Base-by-base conservation (phyloP, 805 yeast genomes). In the Vanderwaltozyma tropicalis region DNA sequence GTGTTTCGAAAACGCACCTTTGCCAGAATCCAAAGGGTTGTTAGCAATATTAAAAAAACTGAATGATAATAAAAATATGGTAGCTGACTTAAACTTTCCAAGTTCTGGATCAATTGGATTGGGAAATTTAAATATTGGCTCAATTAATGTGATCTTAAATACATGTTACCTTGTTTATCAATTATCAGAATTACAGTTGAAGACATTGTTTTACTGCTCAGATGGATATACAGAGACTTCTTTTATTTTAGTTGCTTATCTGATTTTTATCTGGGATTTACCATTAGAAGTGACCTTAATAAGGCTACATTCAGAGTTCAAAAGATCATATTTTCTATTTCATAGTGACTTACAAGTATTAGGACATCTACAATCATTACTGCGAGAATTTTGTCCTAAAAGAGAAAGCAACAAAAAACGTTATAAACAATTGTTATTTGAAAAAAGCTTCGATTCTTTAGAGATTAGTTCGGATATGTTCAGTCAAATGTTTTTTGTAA, bases 201-300 rank as follows among this genome's bases (percentile, higher is more conserved):
- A 74, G 3, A 63, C 76, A 0, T 66, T 88, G 42, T 63, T 88
- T 9, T 80, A 76, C 53, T 86, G 95, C 52, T 73, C 83, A 2
- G 96, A 89, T 60, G 97, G 97, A 0, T 89, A 88, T 58, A 85
- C 96, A 0, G 96, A 87, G 53, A 80, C 88, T 36, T 76, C 95
- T 5, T 67, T 89, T n/a, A 59, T 88, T 28, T 72, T 76, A 0
- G 62, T 85, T 26, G 72, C 87, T 39, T 88, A 73, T 49, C 47
- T 81, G 40, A 80, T 89, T 41, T 89, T 80, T 59, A 57, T 83
- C 2, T 71, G 78, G 38, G 75, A 80, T 28, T 52, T 75, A 15
- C 46, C 72, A 0, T 58, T 84, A 11, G 77, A 80, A 20, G 78
- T 80, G 28, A 88, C 87, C 1, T 66, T 81, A 43, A 50, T 80